Percentiles rank a stretch among this genome's conserved stretches.
These are phyloP conservation scores for Sesbania bispinosa DNA, from an alignment of 306 rosid species.

Conservation along the genomic window DNA sequence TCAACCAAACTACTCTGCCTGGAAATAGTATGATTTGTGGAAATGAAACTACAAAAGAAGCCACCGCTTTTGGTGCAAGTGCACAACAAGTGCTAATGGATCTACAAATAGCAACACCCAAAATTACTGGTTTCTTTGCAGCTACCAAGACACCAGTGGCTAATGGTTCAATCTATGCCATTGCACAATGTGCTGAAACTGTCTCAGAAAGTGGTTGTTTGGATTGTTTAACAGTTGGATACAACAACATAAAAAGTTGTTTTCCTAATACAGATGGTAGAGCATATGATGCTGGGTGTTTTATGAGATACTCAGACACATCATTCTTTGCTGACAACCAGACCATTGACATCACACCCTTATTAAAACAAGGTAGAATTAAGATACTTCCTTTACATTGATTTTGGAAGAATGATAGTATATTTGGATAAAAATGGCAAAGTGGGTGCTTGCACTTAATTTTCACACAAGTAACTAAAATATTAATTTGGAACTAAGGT, in stretches of 20 bases:
- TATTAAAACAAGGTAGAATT: conserved; percentile 28
- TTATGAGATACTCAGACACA: conserved; percentile 54
- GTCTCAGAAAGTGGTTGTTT: conserved; percentile 33
- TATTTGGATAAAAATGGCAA: neutral
- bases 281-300: conserved; percentile 62
- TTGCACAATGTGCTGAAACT: conserved; percentile 58
- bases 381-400: neutral
- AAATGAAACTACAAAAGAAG: conserved; percentile 9
- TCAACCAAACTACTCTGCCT: conserved; percentile 28
- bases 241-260: conserved; percentile 30
- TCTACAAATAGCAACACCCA: conserved; percentile 38
- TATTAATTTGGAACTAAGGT: neutral
- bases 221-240: conserved; percentile 36
- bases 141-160: conserved; percentile 34
- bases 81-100: conserved; percentile 16
- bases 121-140: conserved; percentile 36
- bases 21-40: conserved; percentile 37
- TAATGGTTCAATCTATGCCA: conserved; percentile 43
- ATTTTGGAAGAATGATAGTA: neutral
- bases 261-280: conserved; percentile 47
- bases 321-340: conserved; percentile 56
- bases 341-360: conserved; percentile 39
- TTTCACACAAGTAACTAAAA: neutral
- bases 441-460: neutral
- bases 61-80: neutral